Evolutionary conservation across 306 rosid species (phyloP), one percentile per base, ranked within the genome.

Genomic region (Medicago ruthenica): DNA sequence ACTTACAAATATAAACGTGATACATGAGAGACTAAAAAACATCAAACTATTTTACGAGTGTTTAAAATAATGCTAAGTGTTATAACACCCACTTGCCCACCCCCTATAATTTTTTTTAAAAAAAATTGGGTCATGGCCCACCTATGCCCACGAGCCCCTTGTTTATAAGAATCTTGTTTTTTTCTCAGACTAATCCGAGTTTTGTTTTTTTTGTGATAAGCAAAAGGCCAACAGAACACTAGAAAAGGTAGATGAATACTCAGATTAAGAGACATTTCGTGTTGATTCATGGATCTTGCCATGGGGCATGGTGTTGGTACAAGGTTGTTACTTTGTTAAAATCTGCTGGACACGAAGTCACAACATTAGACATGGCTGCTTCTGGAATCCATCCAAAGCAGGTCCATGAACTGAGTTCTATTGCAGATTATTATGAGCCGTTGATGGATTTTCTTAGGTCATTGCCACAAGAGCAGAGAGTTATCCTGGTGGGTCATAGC

Each of bases 221-320:
- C 40, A 24, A 59, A 59, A 13, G n/a, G 34, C 8, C 31, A 21
- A 58, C 9, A 31, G 5, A 61, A 44, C 40, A 8, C 31, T 64
- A 66, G 1, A 42, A 40, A 34, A 64, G 3, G 16, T 9, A 69
- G 63, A 72, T 71, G 77, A 66, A 59, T 9, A 14, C 7, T 27
- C 4, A 27, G 31, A 27, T 27, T 27, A 27, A 27, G 37, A 7
- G 59, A 80, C 91, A 85, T 44, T 84, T 86, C n/a, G 89, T 91
- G 50, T 64, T 86, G 73, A 81, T 86, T 67, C 97, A 91, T 36
- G 94, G 94, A 39, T 76, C 87, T 0, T 55, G 87, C 31, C 88
- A 81, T 70, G 97, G 97, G 9, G 92, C 87, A 0, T 89, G 96
- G 92, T 79, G 88, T 55, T 91, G 97, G 92, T 87, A 81, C 8